Evolutionary conservation across 164 flowering plant species (phyloP), one percentile per base, ranked within the genome.

Genomic region (Stephania yunnanensis): DNA sequence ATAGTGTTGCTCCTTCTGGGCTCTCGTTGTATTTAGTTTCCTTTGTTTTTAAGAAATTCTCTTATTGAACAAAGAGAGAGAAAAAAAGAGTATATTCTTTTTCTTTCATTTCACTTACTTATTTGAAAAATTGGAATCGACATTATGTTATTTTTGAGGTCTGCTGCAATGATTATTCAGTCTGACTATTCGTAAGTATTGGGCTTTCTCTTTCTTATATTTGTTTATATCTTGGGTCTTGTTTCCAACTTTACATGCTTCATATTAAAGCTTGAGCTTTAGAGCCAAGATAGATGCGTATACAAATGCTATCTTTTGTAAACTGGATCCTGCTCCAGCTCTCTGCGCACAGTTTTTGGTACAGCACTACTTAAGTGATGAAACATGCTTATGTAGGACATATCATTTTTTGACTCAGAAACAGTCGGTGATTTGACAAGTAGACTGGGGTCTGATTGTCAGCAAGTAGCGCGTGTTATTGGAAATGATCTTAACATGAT

Each of bases 401-500:
- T 94, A 74, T 89, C 95, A 61, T 94, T 94, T 80, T 94, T 94
- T 72, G 98, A 94, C 79, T 69, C 80, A 68, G 90, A 87, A 85
- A 90, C 95, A 31, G 95, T 94, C 79, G 98, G 98, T 81, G 96
- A 89, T 82, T 84, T 94, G 84, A 92, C 98, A 46, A 94, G 98
- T 87, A 90, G 98, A 86, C 92, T 94, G 75, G 97, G 95, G 68
- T 85, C 98, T 53, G 98, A 94, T 76, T 94, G 98, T 83, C 98
- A 91, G 81, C 98, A 91, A 87, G 93, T 94, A 25, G 90, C 98
- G 65, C 90, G 96, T 73, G 96, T 94, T 74, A 94, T 94, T 75
- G 98, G 97, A 72, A 90, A 92, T 87, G 98, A 94, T 85, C 89
- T 94, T 68, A 91, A 92, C 80, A 72, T 92, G 80, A 94, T 94